Evolutionary conservation across 2,329 filamentous ascomycete genomes (phyloP), one percentile per base, ranked within the genome.

Genomic region (Neoarthrinium moseri): DNA sequence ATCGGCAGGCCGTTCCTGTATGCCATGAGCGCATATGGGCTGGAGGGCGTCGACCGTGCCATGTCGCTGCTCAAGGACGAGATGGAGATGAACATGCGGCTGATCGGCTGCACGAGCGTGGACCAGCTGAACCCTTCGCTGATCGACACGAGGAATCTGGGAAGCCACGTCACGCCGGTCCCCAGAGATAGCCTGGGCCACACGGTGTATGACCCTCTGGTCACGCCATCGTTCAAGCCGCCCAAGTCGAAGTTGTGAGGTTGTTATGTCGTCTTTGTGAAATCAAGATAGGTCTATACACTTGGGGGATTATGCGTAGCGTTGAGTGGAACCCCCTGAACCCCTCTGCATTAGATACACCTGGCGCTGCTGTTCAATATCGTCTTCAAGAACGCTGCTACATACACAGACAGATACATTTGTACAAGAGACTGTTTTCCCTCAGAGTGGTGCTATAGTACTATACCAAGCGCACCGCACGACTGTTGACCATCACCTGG

Each of bases 11-110:
- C 94, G 20, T 97, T 99, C 75, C 70, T 99, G 49, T 99, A 91
- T 63, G 92, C 94, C 60, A 97, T 99, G 92, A 88, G 86, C 52
- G 83, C 90, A 8, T 97, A 97, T 60, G 94, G 94, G 2, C 71
- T 89, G 49, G 77, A 85, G 3, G 94, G 94, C 52, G 92, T 97
- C 17, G 89, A 95, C 61, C 81, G 89, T 26, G 94, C 94, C 24
- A 96, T 97, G 87, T 87, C 91, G 68, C 72, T 96, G 48, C 78
- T 96, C 56, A 91, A 89, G 72, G 94, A 97, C 61, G 94, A 99
- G 77, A 89, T 99, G 81, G 91, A 95, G 73, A 97, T 97, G 92
- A 94, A 92, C 62, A 97, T 99, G 94, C 83, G 94, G 6, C 73
- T 99, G 52, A 90, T 99, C 56, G 94, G 94, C 8, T 88, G 84